Evolutionary conservation across 83 land plant species (phyloP).

Genomic region (Diphasiastrum complanatum): DNA sequence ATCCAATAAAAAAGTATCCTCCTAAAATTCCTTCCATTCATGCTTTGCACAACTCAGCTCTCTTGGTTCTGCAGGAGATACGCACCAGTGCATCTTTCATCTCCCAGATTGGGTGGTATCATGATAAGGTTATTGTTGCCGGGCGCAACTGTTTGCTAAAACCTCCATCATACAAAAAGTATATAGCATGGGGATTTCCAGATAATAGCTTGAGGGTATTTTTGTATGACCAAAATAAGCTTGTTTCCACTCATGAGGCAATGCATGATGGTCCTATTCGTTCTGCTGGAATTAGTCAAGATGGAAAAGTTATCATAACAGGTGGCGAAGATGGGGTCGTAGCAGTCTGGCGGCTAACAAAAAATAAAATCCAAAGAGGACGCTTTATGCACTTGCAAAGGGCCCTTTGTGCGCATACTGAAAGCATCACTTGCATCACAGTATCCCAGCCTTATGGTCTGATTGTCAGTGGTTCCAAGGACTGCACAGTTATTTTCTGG

Average conservation of each 20-base stretch:
- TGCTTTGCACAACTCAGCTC: constrained; percentile 41
- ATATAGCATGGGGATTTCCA: constrained; percentile 91
- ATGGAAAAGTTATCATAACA: constrained; percentile 78
- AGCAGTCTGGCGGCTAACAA: constrained; percentile 72
- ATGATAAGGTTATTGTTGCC: constrained; percentile 72
- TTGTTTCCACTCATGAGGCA: constrained; percentile 91
- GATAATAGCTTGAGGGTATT: constrained; percentile 83
- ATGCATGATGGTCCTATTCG: constrained; percentile 91
- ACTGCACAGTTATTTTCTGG: constrained; percentile 87
- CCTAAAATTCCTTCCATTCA: constrained; percentile 51
- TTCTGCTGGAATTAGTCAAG: constrained; percentile 81
- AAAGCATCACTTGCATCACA: constrained; percentile 70
- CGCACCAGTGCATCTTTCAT: constrained; percentile 54
- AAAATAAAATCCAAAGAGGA: constrained; percentile 44
- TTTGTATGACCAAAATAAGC: constrained; percentile 84
- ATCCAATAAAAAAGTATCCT: constrained; percentile 63
- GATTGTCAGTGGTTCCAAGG: constrained; percentile 88
- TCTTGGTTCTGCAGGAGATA: constrained; percentile 59
- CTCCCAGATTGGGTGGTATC: constrained; percentile 58
- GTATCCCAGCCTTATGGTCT: constrained; percentile 90
- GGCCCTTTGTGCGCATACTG: constrained; percentile 80
- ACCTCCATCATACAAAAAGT: constrained; percentile 71
- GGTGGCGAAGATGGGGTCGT: constrained; percentile 95
- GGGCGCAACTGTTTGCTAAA: constrained; percentile 66
- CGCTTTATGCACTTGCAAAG: constrained; percentile 52